Evolutionary conservation across 768 basidiomycete species (phyloP), one percentile per base, ranked within the genome.

Genomic region (Cantharellus cinnabarinus): DNA sequence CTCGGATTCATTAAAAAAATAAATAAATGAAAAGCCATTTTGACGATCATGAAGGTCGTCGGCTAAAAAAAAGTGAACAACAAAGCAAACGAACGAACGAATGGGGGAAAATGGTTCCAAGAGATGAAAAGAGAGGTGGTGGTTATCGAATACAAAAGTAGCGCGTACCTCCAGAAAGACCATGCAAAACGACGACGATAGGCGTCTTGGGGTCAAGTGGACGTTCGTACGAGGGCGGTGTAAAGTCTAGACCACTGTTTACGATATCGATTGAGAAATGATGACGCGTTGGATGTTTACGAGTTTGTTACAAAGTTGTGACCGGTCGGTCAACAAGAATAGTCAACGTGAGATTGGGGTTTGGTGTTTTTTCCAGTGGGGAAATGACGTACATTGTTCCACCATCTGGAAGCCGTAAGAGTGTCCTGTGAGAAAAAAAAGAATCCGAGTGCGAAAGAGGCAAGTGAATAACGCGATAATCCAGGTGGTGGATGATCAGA

Each of bases 131-230:
- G 53, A 57, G 60, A 15, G 39, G 20, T 29, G 7, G 10, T 34
- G 29, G 20, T 29, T 29, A 29, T 29, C 20, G 20, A 29, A 29
- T 29, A 29, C 20, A 29, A 29, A 29, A 29, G 20, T 15, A 4
- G 34, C 38, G 50, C 68, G 48, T 60, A 71, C 76, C 76, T 62
- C 76, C 76, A 4, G 74, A 71, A 34, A 76, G 65, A 3, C 75
- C 76, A 60, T 77, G 77, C 44, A 72, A 63, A 3, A 70, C 67
- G 10, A 75, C 68, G 42, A 74, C 66, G 41, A 74, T 70, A 0
- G 78, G 77, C 3, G 73, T 58, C 5, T 53, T 70, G 60, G 72
- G 71, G 20, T 72, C 68, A n/a, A 66, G 63, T 2, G 72, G 64
- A 34, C 61, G 59, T 5, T 60, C 55, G 38, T 64, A 38, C 52